Evolutionary conservation across 2,329 filamentous ascomycete species (phyloP).

Genomic region (Colletotrichum sp.): DNA sequence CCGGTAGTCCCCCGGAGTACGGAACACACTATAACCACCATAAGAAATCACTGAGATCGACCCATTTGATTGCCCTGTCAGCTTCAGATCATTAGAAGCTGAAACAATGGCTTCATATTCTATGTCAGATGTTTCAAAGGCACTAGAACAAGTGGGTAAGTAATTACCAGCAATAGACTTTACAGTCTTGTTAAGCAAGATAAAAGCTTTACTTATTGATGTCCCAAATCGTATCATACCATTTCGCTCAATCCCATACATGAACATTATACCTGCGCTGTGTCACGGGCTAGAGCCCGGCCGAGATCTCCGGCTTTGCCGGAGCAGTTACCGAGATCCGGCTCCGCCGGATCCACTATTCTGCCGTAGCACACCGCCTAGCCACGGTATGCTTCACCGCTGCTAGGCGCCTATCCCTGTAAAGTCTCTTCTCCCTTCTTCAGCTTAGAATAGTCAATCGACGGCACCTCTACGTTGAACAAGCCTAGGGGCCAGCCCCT

Average conservation of each 20-base stretch:
- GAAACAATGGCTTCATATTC: background rate
- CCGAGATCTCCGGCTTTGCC: too few relatives aligned
- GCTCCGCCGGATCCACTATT: too few relatives aligned
- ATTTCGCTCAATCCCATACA: background rate
- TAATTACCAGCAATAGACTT: background rate
- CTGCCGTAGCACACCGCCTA: too few relatives aligned
- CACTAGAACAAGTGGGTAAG: background rate
- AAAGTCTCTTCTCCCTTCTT: too few relatives aligned
- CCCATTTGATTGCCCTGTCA: background rate
- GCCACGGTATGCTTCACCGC: too few relatives aligned
- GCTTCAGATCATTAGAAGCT: background rate
- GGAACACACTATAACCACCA: background rate
- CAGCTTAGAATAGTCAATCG: too few relatives aligned
- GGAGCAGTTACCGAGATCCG: too few relatives aligned
- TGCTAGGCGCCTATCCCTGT: too few relatives aligned
- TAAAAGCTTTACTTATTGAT: background rate
- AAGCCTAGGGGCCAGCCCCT: too few relatives aligned
- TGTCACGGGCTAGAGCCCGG: too few relatives aligned
- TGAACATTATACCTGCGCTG: background rate
- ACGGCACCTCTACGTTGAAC: too few relatives aligned
- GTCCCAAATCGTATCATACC: background rate
- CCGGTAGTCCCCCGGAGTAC: background rate
- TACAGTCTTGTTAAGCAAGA: background rate
- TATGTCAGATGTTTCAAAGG: background rate
- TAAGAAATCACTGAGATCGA: background rate